Percentiles rank a stretch among this genome's conserved stretches.
These are phyloP conservation scores for Aureobasidium sp. DNA, from an alignment of 2,329 filamentous ascomycete species.

Conservation along the genomic window DNA sequence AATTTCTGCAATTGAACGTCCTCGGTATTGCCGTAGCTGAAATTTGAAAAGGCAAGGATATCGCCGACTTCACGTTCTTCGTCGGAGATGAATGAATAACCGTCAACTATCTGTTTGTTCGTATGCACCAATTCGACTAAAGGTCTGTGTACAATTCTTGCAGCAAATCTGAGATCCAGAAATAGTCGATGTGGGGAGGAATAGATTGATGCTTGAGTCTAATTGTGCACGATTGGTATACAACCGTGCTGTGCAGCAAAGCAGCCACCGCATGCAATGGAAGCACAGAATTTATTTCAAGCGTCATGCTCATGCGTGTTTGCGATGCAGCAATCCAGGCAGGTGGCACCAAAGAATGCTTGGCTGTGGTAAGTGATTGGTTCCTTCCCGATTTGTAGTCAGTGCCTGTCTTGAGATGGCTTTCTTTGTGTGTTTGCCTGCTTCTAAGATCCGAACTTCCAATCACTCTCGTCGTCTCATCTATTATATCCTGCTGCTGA, in stretches of 20 bases:
- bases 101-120: not conserved
- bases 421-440: slow-evolving; percentile 10
- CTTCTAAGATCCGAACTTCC: not conserved
- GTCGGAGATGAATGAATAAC: not conserved
- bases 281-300: not conserved
- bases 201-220: not conserved
- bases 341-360: slow-evolving; percentile 9
- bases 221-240: not conserved
- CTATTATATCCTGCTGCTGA: not conserved
- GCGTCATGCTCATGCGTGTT: not conserved
- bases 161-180: not conserved
- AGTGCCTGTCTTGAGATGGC: not conserved
- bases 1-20: not conserved
- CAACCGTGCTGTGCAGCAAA: not conserved
- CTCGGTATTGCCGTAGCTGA: slow-evolving; percentile 4
- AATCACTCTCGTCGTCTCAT: not conserved
- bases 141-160: not conserved
- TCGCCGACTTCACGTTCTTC: not conserved
- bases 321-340: slow-evolving; percentile 8
- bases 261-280: not conserved
- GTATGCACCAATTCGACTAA: not conserved
- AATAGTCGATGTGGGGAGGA: not conserved
- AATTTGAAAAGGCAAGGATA: no score
- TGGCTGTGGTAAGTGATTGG: not conserved
- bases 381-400: not conserved